Evolutionary conservation across 345 rosid species (phyloP).

Genomic region (Euphorbia tirucalli): DNA sequence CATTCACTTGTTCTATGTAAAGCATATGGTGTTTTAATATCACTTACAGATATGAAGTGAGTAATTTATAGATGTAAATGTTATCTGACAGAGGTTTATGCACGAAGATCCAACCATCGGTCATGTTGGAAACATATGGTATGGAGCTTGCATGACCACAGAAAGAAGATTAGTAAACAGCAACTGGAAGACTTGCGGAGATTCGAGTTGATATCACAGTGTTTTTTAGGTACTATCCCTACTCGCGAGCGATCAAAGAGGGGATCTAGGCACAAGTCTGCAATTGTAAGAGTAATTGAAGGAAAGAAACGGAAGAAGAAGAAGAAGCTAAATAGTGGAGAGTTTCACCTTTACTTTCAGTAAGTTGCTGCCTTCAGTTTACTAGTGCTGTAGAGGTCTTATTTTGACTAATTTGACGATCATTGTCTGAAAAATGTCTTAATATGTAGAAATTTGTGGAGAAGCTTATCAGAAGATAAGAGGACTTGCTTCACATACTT

Average conservation of each 20-base stretch:
- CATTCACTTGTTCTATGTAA: not conserved
- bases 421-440: constrained; percentile 8
- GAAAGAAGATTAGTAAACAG: constrained; percentile 27
- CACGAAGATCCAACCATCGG: constrained; percentile 43
- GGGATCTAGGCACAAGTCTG: constrained; percentile 31
- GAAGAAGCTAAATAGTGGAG: constrained; percentile 22
- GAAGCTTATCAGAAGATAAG: constrained; percentile 41
- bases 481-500: constrained; percentile 43
- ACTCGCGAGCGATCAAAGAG: constrained; percentile 44
- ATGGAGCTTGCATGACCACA: constrained; percentile 15
- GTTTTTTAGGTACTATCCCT: constrained; percentile 42
- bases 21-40: not conserved
- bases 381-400: not conserved
- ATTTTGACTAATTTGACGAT: not conserved
- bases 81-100: constrained; percentile 29
- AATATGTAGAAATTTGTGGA: constrained; percentile 49
- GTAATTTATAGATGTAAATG: not conserved
- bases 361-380: constrained; percentile 32
- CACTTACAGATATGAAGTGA: not conserved
- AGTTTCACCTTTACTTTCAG: constrained; percentile 40
- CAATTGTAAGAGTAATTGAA: constrained; percentile 27
- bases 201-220: constrained; percentile 33
- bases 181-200: constrained; percentile 14
- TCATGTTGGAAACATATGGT: constrained; percentile 64
- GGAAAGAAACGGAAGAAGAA: constrained; percentile 3